Percentiles rank a stretch among this genome's conserved stretches.
Conservation (phyloP, 73 alveolate species). For the Diophrys appendiculata region DNA sequence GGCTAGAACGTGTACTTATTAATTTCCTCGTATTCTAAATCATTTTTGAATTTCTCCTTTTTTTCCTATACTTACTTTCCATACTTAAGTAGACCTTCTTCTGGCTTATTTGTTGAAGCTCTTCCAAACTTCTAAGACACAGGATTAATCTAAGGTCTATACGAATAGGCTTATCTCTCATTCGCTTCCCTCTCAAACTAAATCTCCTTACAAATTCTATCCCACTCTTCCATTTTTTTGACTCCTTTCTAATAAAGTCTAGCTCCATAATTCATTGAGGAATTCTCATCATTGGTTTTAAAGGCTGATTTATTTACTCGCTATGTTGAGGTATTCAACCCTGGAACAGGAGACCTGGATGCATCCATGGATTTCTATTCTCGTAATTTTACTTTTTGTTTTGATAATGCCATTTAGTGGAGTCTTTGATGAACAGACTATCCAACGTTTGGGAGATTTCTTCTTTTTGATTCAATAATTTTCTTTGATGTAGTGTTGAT, state of each 20-base stretch:
- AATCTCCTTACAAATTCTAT: conserved; percentile 31
- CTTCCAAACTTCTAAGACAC: conserved; percentile 12
- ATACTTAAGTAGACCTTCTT: conserved; percentile 34
- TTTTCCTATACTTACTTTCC: conserved; percentile 36
- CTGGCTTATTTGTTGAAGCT: conserved; percentile 5
- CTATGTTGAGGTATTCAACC: background rate
- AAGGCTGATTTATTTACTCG: background rate
- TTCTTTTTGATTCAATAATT: background rate
- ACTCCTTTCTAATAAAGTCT: conserved; percentile 58
- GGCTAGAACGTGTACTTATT: conserved; percentile 13
- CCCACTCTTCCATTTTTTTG: conserved; percentile 57
- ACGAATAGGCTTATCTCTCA: conserved; percentile 30
- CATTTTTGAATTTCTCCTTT: conserved; percentile 43
- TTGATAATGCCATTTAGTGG: background rate
- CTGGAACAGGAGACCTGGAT: no score
- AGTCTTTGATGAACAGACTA: background rate
- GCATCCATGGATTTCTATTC: no score
- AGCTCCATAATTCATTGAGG: conserved; percentile 36
- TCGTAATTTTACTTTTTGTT: background rate
- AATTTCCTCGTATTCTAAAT: conserved; percentile 4
- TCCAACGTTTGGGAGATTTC: background rate
- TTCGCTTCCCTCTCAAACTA: conserved; percentile 31
- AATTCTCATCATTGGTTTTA: no score
- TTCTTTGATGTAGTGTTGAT: conserved; percentile 7
- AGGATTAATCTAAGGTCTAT: conserved; percentile 51